A percentile compares a stretch with the other conserved stretches of the same genome.
Evolutionary conservation across 805 yeast species (phyloP).

Genomic region (Kazachstania kunashirensis): DNA sequence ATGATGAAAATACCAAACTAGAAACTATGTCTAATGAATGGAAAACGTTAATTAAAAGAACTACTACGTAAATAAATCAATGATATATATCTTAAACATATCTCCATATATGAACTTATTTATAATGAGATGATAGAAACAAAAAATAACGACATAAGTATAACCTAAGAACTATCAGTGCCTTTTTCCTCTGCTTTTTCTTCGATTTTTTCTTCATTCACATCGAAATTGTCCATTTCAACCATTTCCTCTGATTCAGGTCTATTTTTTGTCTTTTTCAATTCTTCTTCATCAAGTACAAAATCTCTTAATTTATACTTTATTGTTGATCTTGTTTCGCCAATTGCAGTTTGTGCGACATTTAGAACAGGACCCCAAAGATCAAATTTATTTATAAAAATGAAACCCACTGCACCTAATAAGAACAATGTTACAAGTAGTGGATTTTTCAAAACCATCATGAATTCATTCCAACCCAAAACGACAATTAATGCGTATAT

Average conservation of each 20-base stretch:
- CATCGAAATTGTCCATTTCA: constrained; percentile 1
- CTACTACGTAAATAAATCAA: constrained; percentile 1
- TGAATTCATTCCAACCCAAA: constrained; percentile 92
- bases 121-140: not conserved
- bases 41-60: constrained; percentile 15
- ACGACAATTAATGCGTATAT: constrained; percentile 63
- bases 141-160: not conserved
- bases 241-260: not conserved
- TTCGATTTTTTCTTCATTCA: not conserved
- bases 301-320: constrained; percentile 51
- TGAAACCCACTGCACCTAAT: constrained; percentile 48
- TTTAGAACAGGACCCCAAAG: constrained; percentile 66
- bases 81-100: constrained; percentile 3
- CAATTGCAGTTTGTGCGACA: constrained; percentile 47
- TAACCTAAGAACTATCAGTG: no score
- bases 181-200: not conserved
- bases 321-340: constrained; percentile 46
- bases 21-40: constrained; percentile 29
- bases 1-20: constrained; percentile 28
- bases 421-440: constrained; percentile 58
- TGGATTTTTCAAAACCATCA: constrained; percentile 82
- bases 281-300: constrained; percentile 40
- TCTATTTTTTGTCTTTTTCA: constrained; percentile 6
- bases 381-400: constrained; percentile 59
- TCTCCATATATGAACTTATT: not conserved